Evolutionary conservation across 139 green algal genomes (phyloP), one percentile per base, ranked within the genome.

Genomic region (Tetratostichococcus sp.): DNA sequence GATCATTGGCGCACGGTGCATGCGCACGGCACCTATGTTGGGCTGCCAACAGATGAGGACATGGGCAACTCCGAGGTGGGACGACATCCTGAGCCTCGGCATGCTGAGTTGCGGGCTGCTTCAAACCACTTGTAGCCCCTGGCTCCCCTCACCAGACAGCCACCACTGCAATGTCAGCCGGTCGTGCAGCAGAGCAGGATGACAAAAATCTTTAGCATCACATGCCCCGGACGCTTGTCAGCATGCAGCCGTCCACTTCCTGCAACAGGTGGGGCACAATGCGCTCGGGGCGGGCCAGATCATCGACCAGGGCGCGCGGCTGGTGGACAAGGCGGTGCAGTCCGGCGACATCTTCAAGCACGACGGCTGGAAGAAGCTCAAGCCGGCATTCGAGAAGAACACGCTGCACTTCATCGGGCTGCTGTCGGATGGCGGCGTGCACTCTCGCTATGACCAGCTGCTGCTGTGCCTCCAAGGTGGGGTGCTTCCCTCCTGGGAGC

Each of bases 361-460:
- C 33, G 83, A 89, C 4, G 94, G 94, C 50, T 98, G 90, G 88
- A 93, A 94, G 75, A 80, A 92, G 35, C 88, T 98, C 43, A 82
- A 81, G 62, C 31, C 83, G n/a, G 81, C 88, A 25, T 95, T 94
- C 58, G 67, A 79, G n/a, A 71, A 71, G 4, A 78, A 91, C 87
- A 97, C 94, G 0, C 80, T 97, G 25, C 94, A 98, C 83, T 87
- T 98, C 71, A 95, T 98, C 35, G 91, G 93, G 39, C 88, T 98
- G 58, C 85, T 97, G 50, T 94, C 86, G 1, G 89, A 97, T 75
- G 94, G 94, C 30, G 94, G 94, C 30, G 94, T 98, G 79, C 94
- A 98, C 88, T 94, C 88, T 19, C 75, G 88, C 67, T 89, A 88
- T 73, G 82, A 94, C 74, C 89, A 94, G 83, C 71, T 93, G 23